Conservation (phyloP, 176 grass and related monocot genomes). For the Aegilops speltoides region DNA sequence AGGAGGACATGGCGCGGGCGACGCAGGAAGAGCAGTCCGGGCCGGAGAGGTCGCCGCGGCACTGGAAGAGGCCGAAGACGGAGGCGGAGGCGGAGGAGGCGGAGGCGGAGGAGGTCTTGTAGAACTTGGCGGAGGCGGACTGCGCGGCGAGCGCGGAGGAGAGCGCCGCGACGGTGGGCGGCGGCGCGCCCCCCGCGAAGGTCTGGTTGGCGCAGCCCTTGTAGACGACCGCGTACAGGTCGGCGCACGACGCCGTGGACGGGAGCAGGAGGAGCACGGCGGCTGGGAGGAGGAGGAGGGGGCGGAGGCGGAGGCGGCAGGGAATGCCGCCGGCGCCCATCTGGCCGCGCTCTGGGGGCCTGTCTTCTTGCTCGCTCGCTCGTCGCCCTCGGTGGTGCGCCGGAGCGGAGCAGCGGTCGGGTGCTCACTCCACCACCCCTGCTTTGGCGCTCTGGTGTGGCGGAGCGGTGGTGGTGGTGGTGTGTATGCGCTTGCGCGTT, state of each 20-base stretch:
- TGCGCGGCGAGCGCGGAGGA: constrained; percentile 54
- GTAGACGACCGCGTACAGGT: constrained; percentile 78
- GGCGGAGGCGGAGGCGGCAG: constrained; percentile 20
- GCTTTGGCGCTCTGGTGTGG: not conserved
- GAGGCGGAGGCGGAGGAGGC: constrained; percentile 27
- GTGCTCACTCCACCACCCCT: not conserved
- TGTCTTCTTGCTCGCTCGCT: constrained; percentile 12
- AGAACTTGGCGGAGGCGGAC: constrained; percentile 72
- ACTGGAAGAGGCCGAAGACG: constrained; percentile 94
- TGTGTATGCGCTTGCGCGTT: not conserved
- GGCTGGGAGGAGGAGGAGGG: not conserved
- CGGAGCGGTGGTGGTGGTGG: not conserved
- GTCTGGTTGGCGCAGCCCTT: constrained; percentile 96
- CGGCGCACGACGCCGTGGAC: constrained; percentile 33
- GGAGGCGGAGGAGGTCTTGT: constrained; percentile 64
- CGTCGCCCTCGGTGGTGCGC: not conserved
- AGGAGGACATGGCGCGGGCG: constrained; percentile 58
- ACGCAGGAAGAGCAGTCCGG: constrained; percentile 85
- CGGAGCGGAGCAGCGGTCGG: not conserved
- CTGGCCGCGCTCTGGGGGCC: constrained; percentile 6
- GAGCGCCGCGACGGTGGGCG: constrained; percentile 41
- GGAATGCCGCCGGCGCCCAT: constrained; percentile 44
- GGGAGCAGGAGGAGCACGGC: not conserved
- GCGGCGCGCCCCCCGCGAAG: constrained; percentile 36
- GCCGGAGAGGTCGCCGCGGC: constrained; percentile 73